These are phyloP conservation scores for Botryotinia convoluta DNA, from an alignment of 2,329 filamentous ascomycete genomes.

Conservation along the genomic window DNA sequence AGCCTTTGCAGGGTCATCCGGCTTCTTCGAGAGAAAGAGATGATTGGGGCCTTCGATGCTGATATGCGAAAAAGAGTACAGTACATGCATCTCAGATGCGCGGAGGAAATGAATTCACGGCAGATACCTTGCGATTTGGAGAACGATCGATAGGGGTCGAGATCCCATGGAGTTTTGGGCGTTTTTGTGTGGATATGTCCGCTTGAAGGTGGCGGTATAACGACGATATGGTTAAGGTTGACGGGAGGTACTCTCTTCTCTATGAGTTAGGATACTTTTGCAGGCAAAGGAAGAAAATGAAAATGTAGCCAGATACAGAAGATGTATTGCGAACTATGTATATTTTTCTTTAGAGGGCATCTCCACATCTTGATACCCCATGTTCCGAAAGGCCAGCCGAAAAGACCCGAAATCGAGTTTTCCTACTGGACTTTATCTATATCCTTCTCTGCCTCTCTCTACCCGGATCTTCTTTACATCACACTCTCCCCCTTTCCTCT, in stretches of 20 bases:
- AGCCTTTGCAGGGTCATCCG: slow-evolving; percentile 80
- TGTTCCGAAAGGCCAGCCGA: neutral
- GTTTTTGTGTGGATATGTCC: slow-evolving; percentile 3
- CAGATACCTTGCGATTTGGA: neutral
- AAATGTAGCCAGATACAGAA: neutral
- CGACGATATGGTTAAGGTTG: neutral
- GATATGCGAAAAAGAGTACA: neutral
- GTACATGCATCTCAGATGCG: slow-evolving; percentile 1
- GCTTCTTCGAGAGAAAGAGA: slow-evolving; percentile 88
- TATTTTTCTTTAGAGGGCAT: slow-evolving; percentile 1
- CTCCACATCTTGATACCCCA: slow-evolving; percentile 7
- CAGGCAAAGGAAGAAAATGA: neutral
- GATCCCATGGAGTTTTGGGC: slow-evolving; percentile 14
- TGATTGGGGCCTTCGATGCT: slow-evolving; percentile 39
- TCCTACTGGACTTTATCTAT: neutral
- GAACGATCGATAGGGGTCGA: slow-evolving; percentile 3
- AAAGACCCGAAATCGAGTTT: neutral
- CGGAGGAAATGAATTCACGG: neutral
- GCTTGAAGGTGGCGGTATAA: neutral
- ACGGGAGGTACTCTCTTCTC: neutral
- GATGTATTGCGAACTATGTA: slow-evolving; percentile 3
- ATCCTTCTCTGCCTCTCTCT: neutral
- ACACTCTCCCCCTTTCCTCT: neutral
- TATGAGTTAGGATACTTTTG: slow-evolving; percentile 1
- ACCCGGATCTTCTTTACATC: neutral